These are phyloP conservation scores for Geotrichum bryndzae DNA, from an alignment of 1,139 yeast species.

Conservation along the genomic window DNA sequence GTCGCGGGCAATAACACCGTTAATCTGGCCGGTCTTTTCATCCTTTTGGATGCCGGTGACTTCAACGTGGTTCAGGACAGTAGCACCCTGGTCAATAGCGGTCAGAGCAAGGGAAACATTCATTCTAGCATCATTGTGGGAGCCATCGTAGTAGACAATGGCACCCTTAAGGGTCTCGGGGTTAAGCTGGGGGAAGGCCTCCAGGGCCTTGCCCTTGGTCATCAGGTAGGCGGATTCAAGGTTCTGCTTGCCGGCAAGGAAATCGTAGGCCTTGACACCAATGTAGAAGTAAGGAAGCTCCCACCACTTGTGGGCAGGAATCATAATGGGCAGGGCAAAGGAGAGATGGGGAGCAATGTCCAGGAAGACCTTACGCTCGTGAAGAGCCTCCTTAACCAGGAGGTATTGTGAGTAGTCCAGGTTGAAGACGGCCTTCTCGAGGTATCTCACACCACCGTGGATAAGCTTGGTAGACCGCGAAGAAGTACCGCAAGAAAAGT, in stretches of 20 bases:
- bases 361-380: conserved; percentile 84
- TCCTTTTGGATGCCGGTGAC: conserved; percentile 72
- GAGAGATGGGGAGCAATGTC: conserved; percentile 92
- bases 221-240: conserved; percentile 72
- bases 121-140: conserved; percentile 90
- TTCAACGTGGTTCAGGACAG: conserved; percentile 79
- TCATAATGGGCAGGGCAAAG: conserved; percentile 83
- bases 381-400: conserved; percentile 87
- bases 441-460: conserved; percentile 93
- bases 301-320: conserved; percentile 95
- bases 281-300: conserved; percentile 90
- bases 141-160: conserved; percentile 90
- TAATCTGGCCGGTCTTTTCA: conserved; percentile 49
- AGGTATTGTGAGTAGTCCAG: conserved; percentile 87
- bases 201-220: conserved; percentile 60
- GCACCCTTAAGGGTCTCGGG: conserved; percentile 78
- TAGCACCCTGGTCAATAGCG: conserved; percentile 84
- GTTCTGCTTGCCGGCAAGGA: conserved; percentile 88
- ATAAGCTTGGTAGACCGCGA: conserved; percentile 96
- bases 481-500: conserved; percentile 88
- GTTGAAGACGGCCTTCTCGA: conserved; percentile 86
- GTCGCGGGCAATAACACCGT: conserved; percentile 74
- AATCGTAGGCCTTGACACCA: conserved; percentile 88
- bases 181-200: conserved; percentile 85
- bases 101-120: conserved; percentile 80